These are phyloP conservation scores for Aspergillus quadricinctus DNA, from an alignment of 2,329 filamentous ascomycete genomes.

Conservation along the genomic window DNA sequence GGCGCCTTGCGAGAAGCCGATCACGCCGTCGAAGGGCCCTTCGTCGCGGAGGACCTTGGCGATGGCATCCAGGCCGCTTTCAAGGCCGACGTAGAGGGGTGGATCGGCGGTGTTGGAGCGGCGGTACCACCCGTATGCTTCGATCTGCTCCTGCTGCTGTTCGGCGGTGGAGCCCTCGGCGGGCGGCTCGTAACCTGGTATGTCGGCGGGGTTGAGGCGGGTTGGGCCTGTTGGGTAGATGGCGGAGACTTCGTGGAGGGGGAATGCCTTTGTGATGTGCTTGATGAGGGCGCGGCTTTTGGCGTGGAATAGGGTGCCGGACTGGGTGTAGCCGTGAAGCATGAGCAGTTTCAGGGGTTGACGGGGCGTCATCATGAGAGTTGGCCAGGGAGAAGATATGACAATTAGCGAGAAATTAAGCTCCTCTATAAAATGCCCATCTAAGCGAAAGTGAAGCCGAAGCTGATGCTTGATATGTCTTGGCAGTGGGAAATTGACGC, in stretches of 20 bases:
- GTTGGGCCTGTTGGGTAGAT: slow-evolving; percentile 67
- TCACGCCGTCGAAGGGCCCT: slow-evolving; percentile 69
- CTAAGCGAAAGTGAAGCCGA: neutral
- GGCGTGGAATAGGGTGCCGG: slow-evolving; percentile 74
- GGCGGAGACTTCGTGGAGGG: slow-evolving; percentile 55
- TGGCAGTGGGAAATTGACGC: neutral
- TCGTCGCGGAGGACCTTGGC: slow-evolving; percentile 58
- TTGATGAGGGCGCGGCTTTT: slow-evolving; percentile 89
- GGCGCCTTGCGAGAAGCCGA: slow-evolving; percentile 80
- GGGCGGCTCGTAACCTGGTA: slow-evolving; percentile 61
- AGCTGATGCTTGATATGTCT: neutral
- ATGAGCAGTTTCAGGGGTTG: slow-evolving; percentile 62
- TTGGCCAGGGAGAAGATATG: too few species aligned
- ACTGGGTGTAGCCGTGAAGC: slow-evolving; percentile 89
- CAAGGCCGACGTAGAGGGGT: slow-evolving; percentile 63
- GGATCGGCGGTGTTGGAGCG: slow-evolving; percentile 58
- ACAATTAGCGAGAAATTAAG: neutral
- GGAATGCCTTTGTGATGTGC: slow-evolving; percentile 68
- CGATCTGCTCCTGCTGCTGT: slow-evolving; percentile 40
- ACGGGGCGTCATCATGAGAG: slow-evolving; percentile 9
- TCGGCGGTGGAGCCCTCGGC: slow-evolving; percentile 22
- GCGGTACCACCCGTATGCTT: slow-evolving; percentile 82
- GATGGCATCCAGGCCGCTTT: slow-evolving; percentile 62
- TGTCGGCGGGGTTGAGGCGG: slow-evolving; percentile 59
- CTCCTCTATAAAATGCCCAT: neutral